These are phyloP conservation scores for Collybiopsis confluens DNA, from an alignment of 768 basidiomycete species.

Conservation along the genomic window DNA sequence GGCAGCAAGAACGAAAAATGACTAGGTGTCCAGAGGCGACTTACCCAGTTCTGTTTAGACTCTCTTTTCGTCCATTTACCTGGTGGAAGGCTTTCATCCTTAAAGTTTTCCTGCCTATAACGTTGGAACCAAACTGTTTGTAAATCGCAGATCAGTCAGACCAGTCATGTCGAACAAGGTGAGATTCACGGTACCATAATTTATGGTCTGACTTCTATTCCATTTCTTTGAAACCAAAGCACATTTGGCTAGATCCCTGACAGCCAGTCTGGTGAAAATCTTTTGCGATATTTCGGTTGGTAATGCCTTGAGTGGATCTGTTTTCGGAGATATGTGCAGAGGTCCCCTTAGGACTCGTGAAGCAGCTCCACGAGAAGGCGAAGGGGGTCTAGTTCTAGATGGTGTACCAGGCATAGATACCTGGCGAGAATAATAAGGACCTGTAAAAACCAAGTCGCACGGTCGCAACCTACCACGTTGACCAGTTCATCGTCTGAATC, in stretches of 20 bases:
- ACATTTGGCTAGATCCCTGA: slow-evolving; percentile 70
- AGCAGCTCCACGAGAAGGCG: slow-evolving; percentile 45
- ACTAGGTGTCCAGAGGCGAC: slow-evolving; percentile 18
- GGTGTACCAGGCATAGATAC: slow-evolving; percentile 69
- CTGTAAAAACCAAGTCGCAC: slow-evolving; percentile 4
- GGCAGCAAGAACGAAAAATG: not conserved
- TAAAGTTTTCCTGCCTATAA: slow-evolving; percentile 83
- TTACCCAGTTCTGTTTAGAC: slow-evolving; percentile 90
- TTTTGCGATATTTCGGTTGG: slow-evolving; percentile 81
- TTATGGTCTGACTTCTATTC: slow-evolving; percentile 84
- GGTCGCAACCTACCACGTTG: slow-evolving; percentile 50
- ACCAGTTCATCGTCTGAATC: slow-evolving; percentile 62
- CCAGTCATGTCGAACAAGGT: not conserved
- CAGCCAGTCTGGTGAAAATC: slow-evolving; percentile 61
- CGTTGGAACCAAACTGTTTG: slow-evolving; percentile 90
- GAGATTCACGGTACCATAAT: slow-evolving; percentile 58
- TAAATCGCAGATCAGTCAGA: not conserved
- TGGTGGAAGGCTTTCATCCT: slow-evolving; percentile 70
- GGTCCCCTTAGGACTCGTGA: slow-evolving; percentile 46
- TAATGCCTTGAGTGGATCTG: slow-evolving; percentile 65
- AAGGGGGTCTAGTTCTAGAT: slow-evolving; percentile 56
- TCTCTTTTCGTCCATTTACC: slow-evolving; percentile 92
- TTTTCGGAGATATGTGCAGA: slow-evolving; percentile 27
- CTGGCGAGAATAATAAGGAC: slow-evolving; percentile 28
- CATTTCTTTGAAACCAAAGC: slow-evolving; percentile 82